Conservation (phyloP, 2,329 filamentous ascomycete species). For the Aphanocladium album region DNA sequence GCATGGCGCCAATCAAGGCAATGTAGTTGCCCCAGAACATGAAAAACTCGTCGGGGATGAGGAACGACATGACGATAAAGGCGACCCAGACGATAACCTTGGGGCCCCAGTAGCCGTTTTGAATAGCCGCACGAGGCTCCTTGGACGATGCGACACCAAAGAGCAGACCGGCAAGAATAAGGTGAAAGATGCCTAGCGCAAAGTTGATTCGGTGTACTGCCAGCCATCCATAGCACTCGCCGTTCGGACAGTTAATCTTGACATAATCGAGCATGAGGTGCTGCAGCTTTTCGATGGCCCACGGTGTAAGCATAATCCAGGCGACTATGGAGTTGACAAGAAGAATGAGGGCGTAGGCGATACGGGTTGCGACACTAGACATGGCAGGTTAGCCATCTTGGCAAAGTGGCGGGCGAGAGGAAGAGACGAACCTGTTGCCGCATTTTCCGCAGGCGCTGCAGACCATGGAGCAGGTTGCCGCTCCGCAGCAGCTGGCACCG, state of each 20-base stretch:
- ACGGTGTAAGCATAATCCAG: constrained; percentile 98
- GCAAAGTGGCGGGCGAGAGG: neutral
- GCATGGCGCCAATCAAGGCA: constrained; percentile 78
- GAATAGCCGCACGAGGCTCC: constrained; percentile 78
- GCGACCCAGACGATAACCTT: constrained; percentile 87
- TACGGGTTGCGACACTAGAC: constrained; percentile 84
- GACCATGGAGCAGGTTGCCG: constrained; percentile 91
- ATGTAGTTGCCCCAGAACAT: constrained; percentile 95
- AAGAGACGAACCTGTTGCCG: constrained; percentile 69
- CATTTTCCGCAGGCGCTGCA: constrained; percentile 96
- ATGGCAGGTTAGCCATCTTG: constrained; percentile 15
- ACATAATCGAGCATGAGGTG: constrained; percentile 92
- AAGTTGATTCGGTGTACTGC: constrained; percentile 98
- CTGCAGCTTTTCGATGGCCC: constrained; percentile 94
- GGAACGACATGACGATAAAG: constrained; percentile 84
- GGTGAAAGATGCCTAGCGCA: constrained; percentile 88
- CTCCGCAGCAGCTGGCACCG: constrained; percentile 88
- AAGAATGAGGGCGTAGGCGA: constrained; percentile 91
- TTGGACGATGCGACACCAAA: constrained; percentile 83
- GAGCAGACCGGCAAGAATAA: constrained; percentile 77
- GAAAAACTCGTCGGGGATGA: constrained; percentile 94
- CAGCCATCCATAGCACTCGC: constrained; percentile 91
- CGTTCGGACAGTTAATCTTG: constrained; percentile 85
- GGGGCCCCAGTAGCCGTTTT: constrained; percentile 99
- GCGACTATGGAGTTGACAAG: constrained; percentile 94